These are phyloP conservation scores for Agastache rugosa DNA, from an alignment of 257 asterid species.

Conservation along the genomic window DNA sequence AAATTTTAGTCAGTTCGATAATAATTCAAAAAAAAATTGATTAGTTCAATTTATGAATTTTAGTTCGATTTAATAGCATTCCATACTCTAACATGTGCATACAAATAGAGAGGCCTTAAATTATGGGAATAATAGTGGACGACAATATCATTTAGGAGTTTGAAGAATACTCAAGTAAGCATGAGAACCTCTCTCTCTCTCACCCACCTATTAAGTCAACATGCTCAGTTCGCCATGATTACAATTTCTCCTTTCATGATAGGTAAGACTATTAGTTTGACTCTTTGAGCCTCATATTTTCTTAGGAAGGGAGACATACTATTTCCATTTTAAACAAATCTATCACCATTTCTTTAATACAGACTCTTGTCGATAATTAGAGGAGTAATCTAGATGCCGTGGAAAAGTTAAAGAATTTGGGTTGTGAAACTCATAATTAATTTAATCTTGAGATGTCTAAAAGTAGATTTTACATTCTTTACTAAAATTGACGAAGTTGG, in stretches of 20 bases:
- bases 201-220: conserved; percentile 16
- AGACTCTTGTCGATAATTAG: no score
- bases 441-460: not conserved
- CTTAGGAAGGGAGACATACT: not conserved
- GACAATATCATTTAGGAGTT: conserved; percentile 19
- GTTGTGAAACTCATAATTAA: not conserved
- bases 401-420: no score
- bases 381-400: no score
- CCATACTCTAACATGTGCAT: no score
- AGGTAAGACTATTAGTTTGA: not conserved
- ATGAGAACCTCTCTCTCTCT: not conserved
- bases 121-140: not conserved
- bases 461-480: not conserved
- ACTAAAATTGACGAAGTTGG: not conserved
- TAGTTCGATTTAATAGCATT: no score
- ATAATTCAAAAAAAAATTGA: no score
- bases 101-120: not conserved
- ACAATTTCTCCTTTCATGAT: not conserved
- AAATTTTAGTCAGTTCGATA: no score
- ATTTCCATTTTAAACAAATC: no score
- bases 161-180: conserved; percentile 25
- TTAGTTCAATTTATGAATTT: no score
- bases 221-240: conserved; percentile 15
- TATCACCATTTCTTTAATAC: no score
- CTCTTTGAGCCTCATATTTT: no score